A percentile compares a stretch with the other conserved stretches of the same genome.
Conservation (phyloP, 768 basidiomycete genomes). For the Lanmaoa pseudosensibilis region DNA sequence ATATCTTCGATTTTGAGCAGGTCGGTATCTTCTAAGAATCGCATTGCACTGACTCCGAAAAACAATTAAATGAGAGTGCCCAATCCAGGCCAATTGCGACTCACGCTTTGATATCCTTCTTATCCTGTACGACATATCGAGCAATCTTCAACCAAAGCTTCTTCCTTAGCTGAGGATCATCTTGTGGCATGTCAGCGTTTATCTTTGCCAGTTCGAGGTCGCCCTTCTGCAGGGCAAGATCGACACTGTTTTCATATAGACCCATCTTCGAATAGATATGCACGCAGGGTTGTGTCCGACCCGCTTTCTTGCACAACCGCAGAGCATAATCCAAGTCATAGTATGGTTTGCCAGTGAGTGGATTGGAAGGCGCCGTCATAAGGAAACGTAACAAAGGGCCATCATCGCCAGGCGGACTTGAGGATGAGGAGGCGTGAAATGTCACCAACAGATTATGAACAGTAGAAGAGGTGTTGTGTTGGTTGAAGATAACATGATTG, state of each 20-base stretch:
- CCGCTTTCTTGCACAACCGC: constrained; percentile 82
- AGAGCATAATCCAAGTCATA: constrained; percentile 98
- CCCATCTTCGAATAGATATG: constrained; percentile 98
- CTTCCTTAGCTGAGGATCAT: constrained; percentile 82
- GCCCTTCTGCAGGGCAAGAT: constrained; percentile 90
- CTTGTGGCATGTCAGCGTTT: constrained; percentile 93
- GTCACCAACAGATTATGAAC: constrained; percentile 94
- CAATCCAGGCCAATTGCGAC: constrained; percentile 34
- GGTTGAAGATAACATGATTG: constrained; percentile 78
- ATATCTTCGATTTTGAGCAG: constrained; percentile 98
- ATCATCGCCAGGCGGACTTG: constrained; percentile 59
- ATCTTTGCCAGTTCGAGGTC: constrained; percentile 94
- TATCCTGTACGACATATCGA: constrained; percentile 96
- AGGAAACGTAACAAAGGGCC: constrained; percentile 82
- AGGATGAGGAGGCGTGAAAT: constrained; percentile 64
- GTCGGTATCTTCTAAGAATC: constrained; percentile 91
- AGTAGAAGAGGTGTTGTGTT: constrained; percentile 75
- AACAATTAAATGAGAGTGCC: background rate
- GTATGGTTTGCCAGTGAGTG: constrained; percentile 82
- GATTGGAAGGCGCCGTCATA: constrained; percentile 75
- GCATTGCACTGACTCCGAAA: constrained; percentile 75
- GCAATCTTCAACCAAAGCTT: constrained; percentile 99
- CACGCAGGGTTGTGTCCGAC: constrained; percentile 85
- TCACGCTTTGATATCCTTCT: constrained; percentile 97
- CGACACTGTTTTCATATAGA: constrained; percentile 93